phyloP scores from a whole-genome alignment of 2,329 filamentous ascomycete genomes.

The Penicillium sp. region DNA sequence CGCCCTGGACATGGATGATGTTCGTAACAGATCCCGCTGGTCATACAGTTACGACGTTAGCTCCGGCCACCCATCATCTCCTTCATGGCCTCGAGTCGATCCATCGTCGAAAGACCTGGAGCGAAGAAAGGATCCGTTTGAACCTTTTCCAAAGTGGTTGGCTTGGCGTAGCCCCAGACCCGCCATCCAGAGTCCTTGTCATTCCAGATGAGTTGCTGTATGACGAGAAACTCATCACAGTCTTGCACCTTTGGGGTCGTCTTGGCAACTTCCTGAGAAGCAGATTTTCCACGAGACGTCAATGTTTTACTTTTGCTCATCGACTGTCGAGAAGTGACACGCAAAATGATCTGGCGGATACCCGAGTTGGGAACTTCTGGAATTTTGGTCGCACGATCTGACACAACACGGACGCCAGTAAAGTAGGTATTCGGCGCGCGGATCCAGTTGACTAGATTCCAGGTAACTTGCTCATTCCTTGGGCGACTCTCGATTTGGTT shows the following conservation, averaged over 20 bases:
- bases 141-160: constrained; percentile 43
- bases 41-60: too few relatives aligned
- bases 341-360: constrained; percentile 41
- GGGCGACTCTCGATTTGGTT: constrained; percentile 37
- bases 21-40: too few relatives aligned
- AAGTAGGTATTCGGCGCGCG: constrained; percentile 38
- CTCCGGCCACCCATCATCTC: constrained; percentile 20
- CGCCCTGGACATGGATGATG: background rate
- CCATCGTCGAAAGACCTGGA: constrained; percentile 33
- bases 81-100: constrained; percentile 36
- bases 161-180: constrained; percentile 50
- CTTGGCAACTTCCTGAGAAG: constrained; percentile 1
- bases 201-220: constrained; percentile 47
- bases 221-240: constrained; percentile 51
- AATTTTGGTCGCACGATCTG: constrained; percentile 44
- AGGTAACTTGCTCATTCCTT: constrained; percentile 31
- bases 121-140: constrained; percentile 36
- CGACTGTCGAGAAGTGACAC: constrained; percentile 40
- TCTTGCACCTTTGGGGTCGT: constrained; percentile 40
- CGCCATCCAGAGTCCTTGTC: constrained; percentile 48
- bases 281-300: constrained; percentile 1
- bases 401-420: constrained; percentile 38
- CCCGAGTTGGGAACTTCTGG: constrained; percentile 40
- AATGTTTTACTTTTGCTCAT: constrained; percentile 25
- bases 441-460: constrained; percentile 40